phyloP scores from a whole-genome alignment of 1,284 basidiomycete genomes.

The Sutorius eximius region DNA sequence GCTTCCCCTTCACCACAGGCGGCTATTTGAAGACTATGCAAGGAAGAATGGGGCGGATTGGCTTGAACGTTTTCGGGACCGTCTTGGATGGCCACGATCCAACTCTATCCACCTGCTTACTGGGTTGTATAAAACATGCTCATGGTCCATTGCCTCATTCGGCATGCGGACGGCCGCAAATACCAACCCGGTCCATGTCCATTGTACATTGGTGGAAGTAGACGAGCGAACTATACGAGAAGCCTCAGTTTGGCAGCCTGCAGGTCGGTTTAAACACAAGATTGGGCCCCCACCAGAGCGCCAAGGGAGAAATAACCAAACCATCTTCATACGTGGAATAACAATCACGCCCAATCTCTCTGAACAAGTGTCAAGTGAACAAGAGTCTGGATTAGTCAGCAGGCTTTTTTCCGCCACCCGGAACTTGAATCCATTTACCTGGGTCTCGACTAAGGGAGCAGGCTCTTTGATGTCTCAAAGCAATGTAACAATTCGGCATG shows the following conservation, averaged over 20 bases:
- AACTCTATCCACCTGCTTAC: no score
- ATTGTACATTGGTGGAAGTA: neutral
- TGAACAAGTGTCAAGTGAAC: neutral
- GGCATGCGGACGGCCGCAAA: neutral
- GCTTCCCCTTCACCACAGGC: no score
- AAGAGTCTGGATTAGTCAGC: neutral
- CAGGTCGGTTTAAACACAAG: slow-evolving; percentile 1
- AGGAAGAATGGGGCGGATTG: neutral
- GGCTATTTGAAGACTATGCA: no score
- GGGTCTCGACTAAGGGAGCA: neutral
- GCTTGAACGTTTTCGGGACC: neutral
- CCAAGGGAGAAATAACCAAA: neutral
- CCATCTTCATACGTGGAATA: no score
- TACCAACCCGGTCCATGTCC: neutral
- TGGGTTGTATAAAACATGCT: no score
- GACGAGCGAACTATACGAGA: no score
- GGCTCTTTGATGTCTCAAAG: neutral
- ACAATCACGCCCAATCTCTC: no score
- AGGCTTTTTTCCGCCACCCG: neutral
- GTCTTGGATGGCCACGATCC: no score
- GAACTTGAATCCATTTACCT: neutral
- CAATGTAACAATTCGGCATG: neutral
- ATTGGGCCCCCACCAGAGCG: slow-evolving; percentile 2
- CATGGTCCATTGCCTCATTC: slow-evolving; percentile 9
- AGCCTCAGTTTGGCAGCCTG: slow-evolving; percentile 1